Conservation (phyloP, 495 filamentous ascomycete species). For the Tetracladium setigerum region DNA sequence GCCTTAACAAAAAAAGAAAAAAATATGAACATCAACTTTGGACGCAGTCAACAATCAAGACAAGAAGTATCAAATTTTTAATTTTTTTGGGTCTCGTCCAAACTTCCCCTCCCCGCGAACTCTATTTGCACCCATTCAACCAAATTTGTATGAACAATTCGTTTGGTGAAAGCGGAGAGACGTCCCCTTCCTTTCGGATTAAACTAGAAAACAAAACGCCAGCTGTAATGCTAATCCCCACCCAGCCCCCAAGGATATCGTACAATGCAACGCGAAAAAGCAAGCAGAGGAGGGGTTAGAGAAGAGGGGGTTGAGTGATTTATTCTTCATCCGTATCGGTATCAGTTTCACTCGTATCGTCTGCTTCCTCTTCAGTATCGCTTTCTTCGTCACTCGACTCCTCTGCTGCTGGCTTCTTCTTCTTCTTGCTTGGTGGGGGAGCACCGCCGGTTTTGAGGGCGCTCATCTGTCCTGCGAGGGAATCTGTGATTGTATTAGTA, state of each 20-base stretch:
- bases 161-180: no score
- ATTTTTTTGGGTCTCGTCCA: no score
- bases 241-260: neutral
- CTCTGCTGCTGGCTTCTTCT: conserved; percentile 40
- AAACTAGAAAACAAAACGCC: conserved; percentile 2
- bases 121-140: no score
- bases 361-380: conserved; percentile 78
- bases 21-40: no score
- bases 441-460: conserved; percentile 66
- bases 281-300: neutral
- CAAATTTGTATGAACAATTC: no score
- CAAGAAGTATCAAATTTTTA: no score
- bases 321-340: conserved; percentile 67
- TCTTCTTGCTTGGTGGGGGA: conserved; percentile 45
- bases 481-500: conserved; percentile 49
- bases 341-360: conserved; percentile 69
- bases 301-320: conserved; percentile 3
- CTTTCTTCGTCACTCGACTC: conserved; percentile 72
- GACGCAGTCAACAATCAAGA: no score
- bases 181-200: no score
- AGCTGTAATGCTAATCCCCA: conserved; percentile 9
- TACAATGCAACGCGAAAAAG: conserved; percentile 2
- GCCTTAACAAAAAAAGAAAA: no score
- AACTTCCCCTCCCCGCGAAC: no score
- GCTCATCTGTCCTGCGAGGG: conserved; percentile 90